Conservation (phyloP, 2,329 filamentous ascomycete species). For the Decorospora gaudefroyi region DNA sequence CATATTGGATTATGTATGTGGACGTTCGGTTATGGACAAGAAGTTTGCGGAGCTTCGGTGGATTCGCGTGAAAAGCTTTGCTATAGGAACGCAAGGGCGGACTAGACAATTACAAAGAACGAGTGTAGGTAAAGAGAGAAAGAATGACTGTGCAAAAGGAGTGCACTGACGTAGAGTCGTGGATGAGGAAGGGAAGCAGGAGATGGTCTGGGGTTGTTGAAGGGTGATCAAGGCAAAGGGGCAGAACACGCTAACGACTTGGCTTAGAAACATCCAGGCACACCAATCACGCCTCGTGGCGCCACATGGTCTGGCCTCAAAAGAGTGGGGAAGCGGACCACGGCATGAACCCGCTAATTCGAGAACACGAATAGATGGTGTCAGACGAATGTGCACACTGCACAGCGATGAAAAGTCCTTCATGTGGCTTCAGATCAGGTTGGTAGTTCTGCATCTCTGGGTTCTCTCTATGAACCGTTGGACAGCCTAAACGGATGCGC, state of each 20-base stretch:
- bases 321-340: slow-evolving; percentile 19
- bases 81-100: not conserved
- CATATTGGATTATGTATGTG: slow-evolving; percentile 38
- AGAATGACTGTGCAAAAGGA: slow-evolving; percentile 34
- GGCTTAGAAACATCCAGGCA: slow-evolving; percentile 20
- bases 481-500: slow-evolving; percentile 54
- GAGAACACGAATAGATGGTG: slow-evolving; percentile 3
- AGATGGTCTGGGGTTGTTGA: slow-evolving; percentile 17
- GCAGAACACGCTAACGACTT: slow-evolving; percentile 28
- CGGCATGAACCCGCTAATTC: not conserved
- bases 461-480: slow-evolving; percentile 15
- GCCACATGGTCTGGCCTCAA: slow-evolving; percentile 7
- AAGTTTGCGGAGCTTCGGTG: no score
- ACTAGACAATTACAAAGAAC: slow-evolving; percentile 13
- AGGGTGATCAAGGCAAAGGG: slow-evolving; percentile 32
- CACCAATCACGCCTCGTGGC: slow-evolving; percentile 19
- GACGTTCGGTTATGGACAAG: no score
- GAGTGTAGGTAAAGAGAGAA: slow-evolving; percentile 26
- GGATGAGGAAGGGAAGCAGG: slow-evolving; percentile 16
- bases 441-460: no score
- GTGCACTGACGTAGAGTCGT: slow-evolving; percentile 24
- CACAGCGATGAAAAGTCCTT: no score
- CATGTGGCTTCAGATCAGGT: no score
- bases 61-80: not conserved
- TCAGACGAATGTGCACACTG: not conserved